Percentiles rank a stretch among this genome's conserved stretches.
Conservation (phyloP, 805 yeast species). For the Candida sonorensis region DNA sequence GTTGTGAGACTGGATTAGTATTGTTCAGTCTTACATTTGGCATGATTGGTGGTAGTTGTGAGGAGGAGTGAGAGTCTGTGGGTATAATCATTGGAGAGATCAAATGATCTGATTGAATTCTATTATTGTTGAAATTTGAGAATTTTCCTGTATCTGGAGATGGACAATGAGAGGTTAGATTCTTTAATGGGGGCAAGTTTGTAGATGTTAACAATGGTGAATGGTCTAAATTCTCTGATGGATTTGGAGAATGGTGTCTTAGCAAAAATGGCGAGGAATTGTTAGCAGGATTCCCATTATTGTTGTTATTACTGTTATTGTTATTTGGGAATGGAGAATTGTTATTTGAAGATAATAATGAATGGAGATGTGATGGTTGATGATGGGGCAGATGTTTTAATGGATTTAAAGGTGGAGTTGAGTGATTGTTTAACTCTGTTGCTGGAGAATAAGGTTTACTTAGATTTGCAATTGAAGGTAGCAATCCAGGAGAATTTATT, state of each 20-base stretch:
- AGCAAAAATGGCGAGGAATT: too few species aligned
- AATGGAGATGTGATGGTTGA: conserved; percentile 15
- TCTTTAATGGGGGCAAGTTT: conserved; percentile 19
- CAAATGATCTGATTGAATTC: not conserved
- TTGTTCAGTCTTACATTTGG: too few species aligned
- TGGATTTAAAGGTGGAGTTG: conserved; percentile 20
- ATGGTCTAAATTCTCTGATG: too few species aligned
- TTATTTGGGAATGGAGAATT: conserved; percentile 21
- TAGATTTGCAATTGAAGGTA: conserved; percentile 22
- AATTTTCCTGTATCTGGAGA: conserved; percentile 3
- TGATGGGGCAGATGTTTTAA: conserved; percentile 9
- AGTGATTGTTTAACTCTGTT: conserved; percentile 20
- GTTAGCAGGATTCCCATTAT: too few species aligned
- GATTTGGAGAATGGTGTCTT: too few species aligned
- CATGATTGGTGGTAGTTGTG: not conserved
- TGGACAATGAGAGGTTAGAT: conserved; percentile 3
- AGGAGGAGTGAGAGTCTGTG: conserved; percentile 9
- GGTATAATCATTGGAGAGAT: conserved; percentile 12
- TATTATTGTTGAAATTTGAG: conserved; percentile 1
- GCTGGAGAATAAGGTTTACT: conserved; percentile 26
- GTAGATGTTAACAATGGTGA: too few species aligned
- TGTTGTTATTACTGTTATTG: not conserved
- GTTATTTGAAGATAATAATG: conserved; percentile 24
- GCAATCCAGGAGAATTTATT: conserved; percentile 9
- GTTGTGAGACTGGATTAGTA: too few species aligned